A percentile compares a stretch with the other conserved stretches of the same genome.
Conservation (phyloP, 352 stramenopile species). For the Pythium pectinolyticum region DNA sequence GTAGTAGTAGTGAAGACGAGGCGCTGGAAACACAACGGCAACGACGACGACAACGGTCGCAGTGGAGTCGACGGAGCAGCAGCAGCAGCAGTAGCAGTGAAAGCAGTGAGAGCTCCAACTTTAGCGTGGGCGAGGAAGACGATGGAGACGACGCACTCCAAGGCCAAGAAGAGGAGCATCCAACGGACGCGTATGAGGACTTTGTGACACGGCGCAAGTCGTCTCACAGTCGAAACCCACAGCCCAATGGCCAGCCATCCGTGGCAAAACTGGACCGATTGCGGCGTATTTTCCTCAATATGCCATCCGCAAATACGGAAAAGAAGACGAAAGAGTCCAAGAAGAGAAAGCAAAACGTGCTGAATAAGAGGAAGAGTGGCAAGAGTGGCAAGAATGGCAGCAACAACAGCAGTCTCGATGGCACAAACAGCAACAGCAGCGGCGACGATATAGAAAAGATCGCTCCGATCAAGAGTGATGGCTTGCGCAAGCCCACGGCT, state of each 20-base stretch:
- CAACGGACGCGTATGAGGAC: slow-evolving; percentile 14
- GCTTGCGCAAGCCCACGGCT: neutral
- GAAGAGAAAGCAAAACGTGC: neutral
- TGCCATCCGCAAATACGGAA: slow-evolving; percentile 23
- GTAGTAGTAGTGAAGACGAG: neutral
- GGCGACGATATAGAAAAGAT: slow-evolving; percentile 4
- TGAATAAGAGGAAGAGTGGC: neutral
- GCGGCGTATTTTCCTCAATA: slow-evolving; percentile 69
- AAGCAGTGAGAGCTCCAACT: neutral
- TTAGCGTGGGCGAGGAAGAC: neutral
- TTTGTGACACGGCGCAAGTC: slow-evolving; percentile 9
- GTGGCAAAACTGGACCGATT: slow-evolving; percentile 50
- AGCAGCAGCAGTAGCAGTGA: slow-evolving; percentile 18
- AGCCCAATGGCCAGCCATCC: slow-evolving; percentile 1
- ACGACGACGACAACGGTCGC: slow-evolving; percentile 3
- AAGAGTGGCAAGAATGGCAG: neutral
- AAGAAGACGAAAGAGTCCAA: neutral
- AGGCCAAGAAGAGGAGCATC: neutral
- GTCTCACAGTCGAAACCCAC: neutral
- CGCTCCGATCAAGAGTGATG: slow-evolving; percentile 4
- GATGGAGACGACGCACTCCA: slow-evolving; percentile 7
- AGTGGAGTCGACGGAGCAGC: slow-evolving; percentile 13
- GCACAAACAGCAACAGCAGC: slow-evolving; percentile 24
- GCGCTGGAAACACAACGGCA: neutral
- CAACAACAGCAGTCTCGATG: neutral